Base-by-base conservation (phyloP, 2,329 filamentous ascomycete species). In the Sclerotinia trifoliorum region DNA sequence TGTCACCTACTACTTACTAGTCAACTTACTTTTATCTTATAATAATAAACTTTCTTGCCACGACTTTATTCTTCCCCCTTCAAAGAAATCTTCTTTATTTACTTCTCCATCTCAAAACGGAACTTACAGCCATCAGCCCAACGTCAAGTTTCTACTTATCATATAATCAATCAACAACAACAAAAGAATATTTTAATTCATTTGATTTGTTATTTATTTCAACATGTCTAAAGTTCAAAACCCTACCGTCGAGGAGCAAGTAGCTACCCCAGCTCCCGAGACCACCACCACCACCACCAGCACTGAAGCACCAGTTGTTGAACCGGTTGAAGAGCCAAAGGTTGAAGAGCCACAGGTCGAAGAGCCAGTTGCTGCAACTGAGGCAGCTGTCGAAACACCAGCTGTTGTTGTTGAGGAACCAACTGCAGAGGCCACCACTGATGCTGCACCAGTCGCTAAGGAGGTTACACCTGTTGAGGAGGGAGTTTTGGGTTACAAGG, bases 401-500 rank as follows among this genome's bases (percentile, higher is more conserved):
- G 78, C 81, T 70, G 80, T 78, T 58, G 80, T 78, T 58, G 75
- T 76, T 52, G 74, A 75, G 62, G 58, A 65, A 15, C 62, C 67
- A 42, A 49, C 76, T 48, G 71, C 75, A 48, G 78, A 78, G 69
- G 71, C 76, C 32, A 73, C 72, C 29, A 75, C 79, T 68, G 93
- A 94, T 80, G 93, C 93, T 70, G 72, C 78, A 72, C 73, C 78
- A 75, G 81, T 82, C 75, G 80, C 82, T 65, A 88, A 74, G 64
- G 72, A 74, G 58, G 70, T 71, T 24, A 75, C 89, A 81, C 90
- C 78, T 57, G 73, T 76, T 52, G 78, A 80, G 70, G 93, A 96
- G 81, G 94, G 94, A 71, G 83, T 88, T 75, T 87, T 98, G 66
- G 91, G 91, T 80, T 92, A 96, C 90, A 97, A 97, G 88, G 90